phyloP scores from a whole-genome alignment of 257 asterid genomes.

The Phtheirospermum japonicum region DNA sequence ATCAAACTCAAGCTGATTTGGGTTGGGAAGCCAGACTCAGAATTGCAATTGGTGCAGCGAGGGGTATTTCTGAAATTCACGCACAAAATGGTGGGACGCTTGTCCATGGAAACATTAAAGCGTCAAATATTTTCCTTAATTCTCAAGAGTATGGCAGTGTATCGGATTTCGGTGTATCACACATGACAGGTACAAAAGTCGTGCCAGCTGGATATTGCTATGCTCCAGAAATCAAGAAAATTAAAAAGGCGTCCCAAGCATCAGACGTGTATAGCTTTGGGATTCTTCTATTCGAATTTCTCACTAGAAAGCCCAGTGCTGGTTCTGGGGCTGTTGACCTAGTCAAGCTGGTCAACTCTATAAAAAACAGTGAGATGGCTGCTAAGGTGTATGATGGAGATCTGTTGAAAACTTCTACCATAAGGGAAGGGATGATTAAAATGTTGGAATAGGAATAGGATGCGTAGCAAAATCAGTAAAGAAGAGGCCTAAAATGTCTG shows the following conservation, averaged over 20 bases:
- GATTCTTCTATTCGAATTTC: neutral
- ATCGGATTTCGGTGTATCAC: neutral
- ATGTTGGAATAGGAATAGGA: neutral
- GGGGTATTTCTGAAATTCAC: neutral
- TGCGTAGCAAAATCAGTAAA: neutral
- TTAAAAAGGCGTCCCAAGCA: neutral
- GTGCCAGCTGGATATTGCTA: neutral
- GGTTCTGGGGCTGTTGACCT: neutral
- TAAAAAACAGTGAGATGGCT: neutral
- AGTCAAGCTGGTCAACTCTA: neutral
- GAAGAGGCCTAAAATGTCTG: neutral
- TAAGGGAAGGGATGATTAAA: neutral
- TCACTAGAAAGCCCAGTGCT: neutral
- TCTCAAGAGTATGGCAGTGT: neutral
- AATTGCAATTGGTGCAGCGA: neutral
- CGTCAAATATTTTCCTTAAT: neutral
- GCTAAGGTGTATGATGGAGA: neutral
- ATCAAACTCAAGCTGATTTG: neutral
- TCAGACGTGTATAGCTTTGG: neutral
- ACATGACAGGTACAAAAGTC: neutral
- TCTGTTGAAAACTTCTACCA: neutral
- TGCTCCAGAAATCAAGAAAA: neutral
- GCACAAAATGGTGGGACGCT: neutral
- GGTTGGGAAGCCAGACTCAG: neutral
- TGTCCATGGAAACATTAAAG: neutral